Evolutionary conservation across 2,329 filamentous ascomycete genomes (phyloP), one percentile per base, ranked within the genome.

Genomic region (Pseudomassariella vexata): DNA sequence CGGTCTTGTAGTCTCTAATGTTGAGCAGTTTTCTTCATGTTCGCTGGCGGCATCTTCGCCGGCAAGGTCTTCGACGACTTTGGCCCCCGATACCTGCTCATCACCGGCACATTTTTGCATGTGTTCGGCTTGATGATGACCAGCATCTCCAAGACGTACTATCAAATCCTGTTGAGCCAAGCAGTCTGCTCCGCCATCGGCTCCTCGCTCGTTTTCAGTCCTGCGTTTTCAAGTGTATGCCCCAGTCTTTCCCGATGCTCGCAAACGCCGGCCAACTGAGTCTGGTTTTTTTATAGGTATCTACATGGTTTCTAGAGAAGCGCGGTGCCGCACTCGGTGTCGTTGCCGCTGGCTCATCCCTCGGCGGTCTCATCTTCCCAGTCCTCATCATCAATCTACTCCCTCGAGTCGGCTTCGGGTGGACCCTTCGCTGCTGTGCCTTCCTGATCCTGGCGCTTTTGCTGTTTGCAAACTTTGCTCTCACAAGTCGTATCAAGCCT

Each of bases 121-220:
- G 63, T 82, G 39, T 72, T 82, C 27, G 72, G 75, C 16, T 54
- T 82, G 12, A 80, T 82, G 74, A 79, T 82, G 75, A 64, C 70
- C 0, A 74, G 68, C 11, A 56, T 82, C 8, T 57, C 59, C 5
- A 52, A 42, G 3, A 29, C 59, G 28, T 67, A 66, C 51, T 67
- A 65, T 41, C 62, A 67, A 26, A 52, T 66, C 47, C 57, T 67
- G 38, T 58, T 68, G 9, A 42, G 63, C 0, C 65, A 67, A 36
- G 51, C 55, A 35, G 45, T 68, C 26, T 57, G 65, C 35, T 49
- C 57, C 8, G 45, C 59, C 6, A 39, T 65, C n/a, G 65, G 65
- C 14, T 62, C 61, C 9, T 55, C 56, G 34, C 60, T 60, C 35
- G 55, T 65, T 34, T 67, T 68, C 47, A 63, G 62, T 39, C 48